Percentiles rank a stretch among this genome's conserved stretches.
Evolutionary conservation across 306 rosid genomes (phyloP).

Genomic region (Lathyrus sativus): DNA sequence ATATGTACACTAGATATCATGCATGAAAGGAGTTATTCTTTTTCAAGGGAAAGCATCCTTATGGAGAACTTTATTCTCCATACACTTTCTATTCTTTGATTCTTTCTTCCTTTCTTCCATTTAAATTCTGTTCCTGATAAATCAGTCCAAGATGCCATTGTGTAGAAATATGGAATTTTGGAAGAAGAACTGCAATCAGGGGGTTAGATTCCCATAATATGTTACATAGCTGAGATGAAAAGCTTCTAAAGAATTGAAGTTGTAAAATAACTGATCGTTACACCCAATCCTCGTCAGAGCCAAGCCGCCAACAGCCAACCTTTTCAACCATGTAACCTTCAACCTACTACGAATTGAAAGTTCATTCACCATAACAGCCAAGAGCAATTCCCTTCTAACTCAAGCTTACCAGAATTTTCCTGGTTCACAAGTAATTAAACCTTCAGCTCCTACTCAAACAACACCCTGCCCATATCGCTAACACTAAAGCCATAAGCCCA

Average conservation of each 20-base stretch:
- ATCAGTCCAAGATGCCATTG: no score
- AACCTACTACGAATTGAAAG: no score
- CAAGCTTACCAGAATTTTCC: no score
- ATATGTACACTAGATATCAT: not conserved
- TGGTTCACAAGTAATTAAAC: not conserved
- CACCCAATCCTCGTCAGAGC: constrained; percentile 7
- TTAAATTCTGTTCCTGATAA: no score
- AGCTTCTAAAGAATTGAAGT: not conserved
- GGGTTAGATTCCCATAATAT: not conserved
- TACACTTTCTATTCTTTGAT: no score
- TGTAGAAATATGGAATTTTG: not conserved
- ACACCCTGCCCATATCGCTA: no score
- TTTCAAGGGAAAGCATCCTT: not conserved
- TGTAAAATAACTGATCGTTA: constrained; percentile 4
- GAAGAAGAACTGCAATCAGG: not conserved
- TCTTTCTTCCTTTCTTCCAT: no score
- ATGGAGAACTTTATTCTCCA: no score
- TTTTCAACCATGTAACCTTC: not conserved
- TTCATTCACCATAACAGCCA: no score
- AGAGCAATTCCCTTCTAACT: no score
- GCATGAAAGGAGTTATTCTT: not conserved
- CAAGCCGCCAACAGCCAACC: not conserved
- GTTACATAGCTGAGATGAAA: constrained; percentile 8
- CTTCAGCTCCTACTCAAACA: not conserved
- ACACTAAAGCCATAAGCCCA: no score